Conservation (phyloP, 495 filamentous ascomycete species). For the Neurospora sublineolata region DNA sequence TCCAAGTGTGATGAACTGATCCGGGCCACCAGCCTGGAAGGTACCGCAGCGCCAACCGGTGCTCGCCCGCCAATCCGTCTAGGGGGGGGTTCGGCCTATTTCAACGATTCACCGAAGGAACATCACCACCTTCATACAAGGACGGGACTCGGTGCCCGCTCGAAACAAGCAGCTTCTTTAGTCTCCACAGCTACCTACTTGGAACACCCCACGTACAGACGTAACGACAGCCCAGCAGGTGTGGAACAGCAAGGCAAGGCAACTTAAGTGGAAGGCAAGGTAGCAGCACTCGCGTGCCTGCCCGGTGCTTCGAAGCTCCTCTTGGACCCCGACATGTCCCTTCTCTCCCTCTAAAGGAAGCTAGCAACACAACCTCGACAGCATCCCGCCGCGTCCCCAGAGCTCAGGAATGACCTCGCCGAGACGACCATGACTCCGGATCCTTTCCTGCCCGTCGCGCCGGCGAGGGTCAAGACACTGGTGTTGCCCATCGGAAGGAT, state of each 20-base stretch:
- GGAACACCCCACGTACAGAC: not conserved
- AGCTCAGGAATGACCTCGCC: constrained; percentile 22
- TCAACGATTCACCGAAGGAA: not conserved
- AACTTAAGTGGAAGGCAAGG: not conserved
- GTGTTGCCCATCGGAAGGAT: constrained; percentile 79
- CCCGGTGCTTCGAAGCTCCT: constrained; percentile 1
- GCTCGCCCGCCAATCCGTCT: not conserved
- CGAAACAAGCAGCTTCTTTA: not conserved
- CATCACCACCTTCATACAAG: not conserved
- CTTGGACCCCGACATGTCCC: constrained; percentile 15
- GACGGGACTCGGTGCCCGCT: not conserved
- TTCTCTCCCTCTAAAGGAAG: not conserved
- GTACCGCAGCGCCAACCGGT: not conserved
- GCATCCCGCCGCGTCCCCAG: not conserved
- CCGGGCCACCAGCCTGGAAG: no score
- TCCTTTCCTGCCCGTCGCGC: constrained; percentile 74
- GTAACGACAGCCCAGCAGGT: not conserved
- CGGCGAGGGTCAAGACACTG: constrained; percentile 74
- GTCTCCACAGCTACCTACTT: not conserved
- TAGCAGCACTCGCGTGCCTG: not conserved
- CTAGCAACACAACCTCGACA: not conserved
- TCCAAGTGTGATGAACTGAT: not conserved
- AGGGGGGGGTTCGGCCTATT: not conserved
- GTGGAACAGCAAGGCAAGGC: not conserved
- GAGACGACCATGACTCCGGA: constrained; percentile 66